phyloP scores from a whole-genome alignment of 306 rosid species.

The Vigna radiata region DNA sequence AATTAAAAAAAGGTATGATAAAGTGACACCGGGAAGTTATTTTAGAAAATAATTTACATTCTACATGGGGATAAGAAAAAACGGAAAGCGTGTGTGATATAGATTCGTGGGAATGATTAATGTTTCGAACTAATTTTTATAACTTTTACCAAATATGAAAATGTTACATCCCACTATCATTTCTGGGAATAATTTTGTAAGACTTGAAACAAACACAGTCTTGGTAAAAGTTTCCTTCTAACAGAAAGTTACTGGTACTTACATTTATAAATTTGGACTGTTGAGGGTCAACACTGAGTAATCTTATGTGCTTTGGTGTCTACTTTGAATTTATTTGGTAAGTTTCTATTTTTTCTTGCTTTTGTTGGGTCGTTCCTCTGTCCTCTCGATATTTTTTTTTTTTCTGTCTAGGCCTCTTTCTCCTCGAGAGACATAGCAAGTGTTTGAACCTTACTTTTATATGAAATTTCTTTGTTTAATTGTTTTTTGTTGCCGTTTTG shows the following conservation, averaged over 20 bases:
- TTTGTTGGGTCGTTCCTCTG: not conserved
- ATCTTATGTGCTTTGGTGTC: not conserved
- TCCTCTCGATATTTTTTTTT: not conserved
- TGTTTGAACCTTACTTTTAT: not conserved
- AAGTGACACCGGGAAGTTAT: too few relatives aligned
- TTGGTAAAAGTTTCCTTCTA: not conserved
- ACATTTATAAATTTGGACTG: not conserved
- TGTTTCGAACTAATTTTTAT: too few relatives aligned
- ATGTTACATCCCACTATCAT: too few relatives aligned
- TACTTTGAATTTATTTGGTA: constrained; percentile 4
- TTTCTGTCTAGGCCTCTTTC: not conserved
- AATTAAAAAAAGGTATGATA: too few relatives aligned
- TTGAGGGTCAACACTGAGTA: constrained; percentile 3
- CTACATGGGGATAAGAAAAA: too few relatives aligned
- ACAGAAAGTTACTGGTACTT: constrained; percentile 3
- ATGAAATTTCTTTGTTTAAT: not conserved
- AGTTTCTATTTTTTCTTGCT: not conserved
- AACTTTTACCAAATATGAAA: too few relatives aligned
- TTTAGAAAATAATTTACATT: too few relatives aligned
- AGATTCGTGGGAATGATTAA: too few relatives aligned
- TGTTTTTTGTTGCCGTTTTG: not conserved
- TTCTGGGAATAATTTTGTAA: too few relatives aligned
- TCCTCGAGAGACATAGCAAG: not conserved
- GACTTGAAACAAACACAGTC: not conserved
- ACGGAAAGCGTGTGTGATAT: too few relatives aligned